phyloP scores from a whole-genome alignment of 2,329 filamentous ascomycete species.

The Epichloe uncinata region DNA sequence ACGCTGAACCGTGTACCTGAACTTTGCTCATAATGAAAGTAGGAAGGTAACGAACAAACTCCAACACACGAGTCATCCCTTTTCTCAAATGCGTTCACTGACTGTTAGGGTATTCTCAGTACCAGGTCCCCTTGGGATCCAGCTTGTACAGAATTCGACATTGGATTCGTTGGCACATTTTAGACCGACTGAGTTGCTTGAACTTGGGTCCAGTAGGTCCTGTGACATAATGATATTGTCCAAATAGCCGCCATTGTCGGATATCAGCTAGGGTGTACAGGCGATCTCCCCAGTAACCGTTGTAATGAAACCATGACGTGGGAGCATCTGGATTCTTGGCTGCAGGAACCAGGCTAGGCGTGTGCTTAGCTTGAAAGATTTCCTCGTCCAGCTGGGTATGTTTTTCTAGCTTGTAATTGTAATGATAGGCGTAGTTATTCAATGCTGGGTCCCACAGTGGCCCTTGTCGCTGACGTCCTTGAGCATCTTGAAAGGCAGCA shows the following conservation, averaged over 20 bases:
- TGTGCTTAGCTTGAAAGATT: constrained; percentile 12
- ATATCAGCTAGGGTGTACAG: constrained; percentile 69
- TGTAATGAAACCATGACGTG: constrained; percentile 79
- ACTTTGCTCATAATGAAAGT: too few relatives aligned
- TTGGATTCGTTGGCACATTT: constrained; percentile 51
- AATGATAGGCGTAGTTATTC: constrained; percentile 73
- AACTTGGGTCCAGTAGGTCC: constrained; percentile 77
- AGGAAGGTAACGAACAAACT: too few relatives aligned
- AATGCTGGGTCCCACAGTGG: constrained; percentile 78
- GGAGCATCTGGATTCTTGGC: constrained; percentile 62
- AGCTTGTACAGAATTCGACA: constrained; percentile 42
- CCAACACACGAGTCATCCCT: too few relatives aligned
- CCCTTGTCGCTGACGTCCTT: constrained; percentile 75
- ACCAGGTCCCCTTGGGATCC: constrained; percentile 38
- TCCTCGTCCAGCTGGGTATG: constrained; percentile 13
- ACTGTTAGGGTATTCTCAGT: constrained; percentile 12
- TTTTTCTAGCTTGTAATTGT: constrained; percentile 46
- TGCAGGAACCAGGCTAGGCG: constrained; percentile 33
- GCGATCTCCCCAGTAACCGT: constrained; percentile 86
- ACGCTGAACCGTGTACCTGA: not conserved
- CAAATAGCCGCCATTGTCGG: constrained; percentile 81
- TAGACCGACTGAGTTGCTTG: constrained; percentile 65
- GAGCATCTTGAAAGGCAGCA: constrained; percentile 72
- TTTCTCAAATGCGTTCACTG: too few relatives aligned
- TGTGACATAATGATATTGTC: constrained; percentile 89